Percentiles rank a stretch among this genome's conserved stretches.
Evolutionary conservation across 305 asterid genomes (phyloP).

Genomic region (Euphrasia arctica): DNA sequence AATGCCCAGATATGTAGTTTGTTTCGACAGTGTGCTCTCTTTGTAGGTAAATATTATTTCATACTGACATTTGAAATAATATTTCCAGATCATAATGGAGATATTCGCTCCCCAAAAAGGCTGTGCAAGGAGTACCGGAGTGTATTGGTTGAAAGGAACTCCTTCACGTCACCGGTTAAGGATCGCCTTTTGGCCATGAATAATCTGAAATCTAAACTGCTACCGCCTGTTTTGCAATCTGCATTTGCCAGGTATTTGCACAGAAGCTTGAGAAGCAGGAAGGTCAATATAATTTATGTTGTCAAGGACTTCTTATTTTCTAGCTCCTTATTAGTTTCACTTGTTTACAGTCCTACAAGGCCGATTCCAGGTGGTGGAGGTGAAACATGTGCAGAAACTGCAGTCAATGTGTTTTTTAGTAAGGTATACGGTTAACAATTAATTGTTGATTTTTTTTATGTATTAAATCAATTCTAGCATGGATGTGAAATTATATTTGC

Average conservation of each 20-base stretch:
- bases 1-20: constrained; percentile 12
- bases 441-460: constrained; percentile 19
- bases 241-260: constrained; percentile 83
- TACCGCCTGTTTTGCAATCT: constrained; percentile 83
- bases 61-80: constrained; percentile 25
- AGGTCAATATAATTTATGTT: constrained; percentile 13
- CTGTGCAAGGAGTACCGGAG: constrained; percentile 77
- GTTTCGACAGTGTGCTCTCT: constrained; percentile 14
- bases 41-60: constrained; percentile 22
- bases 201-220: constrained; percentile 73
- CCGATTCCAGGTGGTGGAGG: constrained; percentile 97
- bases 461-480: constrained; percentile 7
- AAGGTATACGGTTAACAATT: constrained; percentile 65
- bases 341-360: constrained; percentile 84
- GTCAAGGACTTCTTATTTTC: constrained; percentile 10
- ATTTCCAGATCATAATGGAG: constrained; percentile 73
- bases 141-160: constrained; percentile 82
- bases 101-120: constrained; percentile 88
- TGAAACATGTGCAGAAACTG: constrained; percentile 98
- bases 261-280: constrained; percentile 19
- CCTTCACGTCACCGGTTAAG: constrained; percentile 95
- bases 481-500: constrained; percentile 7
- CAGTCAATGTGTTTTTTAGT: constrained; percentile 75
- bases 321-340: constrained; percentile 21
- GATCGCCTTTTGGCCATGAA: constrained; percentile 79